phyloP scores from a whole-genome alignment of 768 basidiomycete genomes.

The Hebeloma cylindrosporum region DNA sequence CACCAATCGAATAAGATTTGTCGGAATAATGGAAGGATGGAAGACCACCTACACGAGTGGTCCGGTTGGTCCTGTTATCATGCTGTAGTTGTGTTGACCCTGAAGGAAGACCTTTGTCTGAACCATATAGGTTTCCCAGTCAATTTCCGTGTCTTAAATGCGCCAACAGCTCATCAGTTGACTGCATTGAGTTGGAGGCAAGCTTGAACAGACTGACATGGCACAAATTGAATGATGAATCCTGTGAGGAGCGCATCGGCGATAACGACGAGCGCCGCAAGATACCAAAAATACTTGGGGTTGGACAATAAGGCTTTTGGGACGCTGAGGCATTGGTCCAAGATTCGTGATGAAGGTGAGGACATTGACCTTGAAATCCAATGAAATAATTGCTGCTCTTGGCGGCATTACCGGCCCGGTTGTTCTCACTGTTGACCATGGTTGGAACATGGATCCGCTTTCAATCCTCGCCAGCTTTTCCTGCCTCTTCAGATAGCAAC shows the following conservation, averaged over 20 bases:
- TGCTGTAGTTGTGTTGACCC: constrained; percentile 81
- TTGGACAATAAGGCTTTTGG: constrained; percentile 46
- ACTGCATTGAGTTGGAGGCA: constrained; percentile 9
- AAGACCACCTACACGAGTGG: constrained; percentile 73
- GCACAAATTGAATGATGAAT: constrained; percentile 76
- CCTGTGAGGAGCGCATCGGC: constrained; percentile 79
- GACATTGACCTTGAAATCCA: constrained; percentile 5
- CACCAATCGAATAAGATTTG: constrained; percentile 1
- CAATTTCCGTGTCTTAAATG: constrained; percentile 90
- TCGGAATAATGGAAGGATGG: not conserved
- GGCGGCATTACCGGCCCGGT: no score
- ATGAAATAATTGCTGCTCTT: no score
- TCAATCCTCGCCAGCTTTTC: constrained; percentile 23
- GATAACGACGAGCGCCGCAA: constrained; percentile 63
- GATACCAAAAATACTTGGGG: constrained; percentile 61
- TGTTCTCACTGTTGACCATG: no score
- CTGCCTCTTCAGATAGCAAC: constrained; percentile 40
- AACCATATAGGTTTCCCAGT: constrained; percentile 95
- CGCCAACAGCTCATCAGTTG: constrained; percentile 12
- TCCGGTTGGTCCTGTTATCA: constrained; percentile 87
- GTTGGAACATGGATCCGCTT: not conserved
- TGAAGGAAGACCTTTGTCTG: constrained; percentile 77
- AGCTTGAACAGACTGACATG: constrained; percentile 59
- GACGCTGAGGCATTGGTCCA: constrained; percentile 22
- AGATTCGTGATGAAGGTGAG: constrained; percentile 12